These are phyloP conservation scores for Saprolegnia parasitica DNA, from an alignment of 352 stramenopile species.

Conservation along the genomic window DNA sequence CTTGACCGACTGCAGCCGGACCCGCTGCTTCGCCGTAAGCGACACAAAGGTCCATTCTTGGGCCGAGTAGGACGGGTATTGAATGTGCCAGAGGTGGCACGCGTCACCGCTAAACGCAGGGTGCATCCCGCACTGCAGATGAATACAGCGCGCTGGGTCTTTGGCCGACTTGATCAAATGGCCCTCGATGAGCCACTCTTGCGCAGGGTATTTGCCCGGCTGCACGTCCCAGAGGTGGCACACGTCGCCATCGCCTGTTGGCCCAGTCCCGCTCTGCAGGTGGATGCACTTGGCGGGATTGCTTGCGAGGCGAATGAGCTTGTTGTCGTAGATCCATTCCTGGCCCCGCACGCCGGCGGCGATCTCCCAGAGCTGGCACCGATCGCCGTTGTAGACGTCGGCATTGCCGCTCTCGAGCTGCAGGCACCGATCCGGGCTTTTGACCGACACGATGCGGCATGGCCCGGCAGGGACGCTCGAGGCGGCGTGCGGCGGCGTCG, in stretches of 20 bases:
- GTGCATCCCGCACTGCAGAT: neutral
- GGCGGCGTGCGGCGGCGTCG: no score
- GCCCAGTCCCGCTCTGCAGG: neutral
- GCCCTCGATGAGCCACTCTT: conserved; percentile 4
- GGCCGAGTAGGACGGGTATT: neutral
- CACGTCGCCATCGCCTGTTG: neutral
- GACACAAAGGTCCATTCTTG: neutral
- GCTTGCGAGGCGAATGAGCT: neutral
- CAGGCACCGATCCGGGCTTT: neutral
- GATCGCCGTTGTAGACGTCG: neutral
- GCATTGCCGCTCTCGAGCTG: neutral
- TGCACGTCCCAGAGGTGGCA: conserved; percentile 2
- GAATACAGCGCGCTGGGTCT: neutral
- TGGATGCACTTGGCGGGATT: neutral
- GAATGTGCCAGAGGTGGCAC: neutral
- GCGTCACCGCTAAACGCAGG: neutral
- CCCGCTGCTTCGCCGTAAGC: neutral
- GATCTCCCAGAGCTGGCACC: neutral
- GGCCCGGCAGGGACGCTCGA: no score
- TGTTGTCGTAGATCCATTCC: conserved; percentile 1
- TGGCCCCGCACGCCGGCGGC: neutral
- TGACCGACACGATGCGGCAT: neutral
- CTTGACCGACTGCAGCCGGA: neutral
- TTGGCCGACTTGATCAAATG: conserved; percentile 8
- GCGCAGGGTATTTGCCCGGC: neutral